A percentile compares a stretch with the other conserved stretches of the same genome.
Conservation (phyloP, 1,139 yeast genomes). For the Scheffersomyces quercinus region DNA sequence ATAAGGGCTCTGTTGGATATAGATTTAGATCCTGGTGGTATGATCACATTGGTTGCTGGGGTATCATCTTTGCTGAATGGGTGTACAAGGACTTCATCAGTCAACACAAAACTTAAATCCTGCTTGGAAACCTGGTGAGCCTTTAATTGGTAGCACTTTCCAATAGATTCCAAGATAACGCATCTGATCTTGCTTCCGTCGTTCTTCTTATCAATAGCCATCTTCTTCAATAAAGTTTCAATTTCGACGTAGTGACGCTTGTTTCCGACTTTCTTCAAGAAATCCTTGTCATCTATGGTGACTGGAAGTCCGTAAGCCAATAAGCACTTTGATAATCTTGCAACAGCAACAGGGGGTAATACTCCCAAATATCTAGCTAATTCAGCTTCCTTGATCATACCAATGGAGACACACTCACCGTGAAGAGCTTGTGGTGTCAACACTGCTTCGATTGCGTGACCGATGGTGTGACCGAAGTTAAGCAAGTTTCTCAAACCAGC, state of each 20-base stretch:
- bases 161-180: slow-evolving; percentile 80
- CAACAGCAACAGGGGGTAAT: slow-evolving; percentile 89
- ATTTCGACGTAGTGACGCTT: slow-evolving; percentile 63
- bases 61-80: slow-evolving; percentile 44
- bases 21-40: slow-evolving; percentile 97
- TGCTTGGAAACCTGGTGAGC: slow-evolving; percentile 84
- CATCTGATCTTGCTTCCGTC: slow-evolving; percentile 89
- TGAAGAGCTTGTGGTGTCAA: slow-evolving; percentile 94
- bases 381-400: slow-evolving; percentile 94
- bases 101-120: slow-evolving; percentile 76
- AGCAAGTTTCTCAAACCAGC: slow-evolving; percentile 89
- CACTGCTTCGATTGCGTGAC: slow-evolving; percentile 97
- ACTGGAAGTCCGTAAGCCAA: slow-evolving; percentile 85
- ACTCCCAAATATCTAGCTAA: slow-evolving; percentile 87
- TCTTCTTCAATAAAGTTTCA: slow-evolving; percentile 69
- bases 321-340: slow-evolving; percentile 81
- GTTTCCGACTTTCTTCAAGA: slow-evolving; percentile 68
- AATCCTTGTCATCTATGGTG: slow-evolving; percentile 64
- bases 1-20: slow-evolving; percentile 93
- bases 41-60: slow-evolving; percentile 51
- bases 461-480: slow-evolving; percentile 96
- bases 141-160: slow-evolving; percentile 82
- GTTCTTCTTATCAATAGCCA: slow-evolving; percentile 96
- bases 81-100: slow-evolving; percentile 76
- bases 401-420: slow-evolving; percentile 97